Percentiles rank a stretch among this genome's conserved stretches.
These are phyloP conservation scores for Parastagonospora nodorum DNA, from an alignment of 2,329 filamentous ascomycete genomes.

Conservation along the genomic window DNA sequence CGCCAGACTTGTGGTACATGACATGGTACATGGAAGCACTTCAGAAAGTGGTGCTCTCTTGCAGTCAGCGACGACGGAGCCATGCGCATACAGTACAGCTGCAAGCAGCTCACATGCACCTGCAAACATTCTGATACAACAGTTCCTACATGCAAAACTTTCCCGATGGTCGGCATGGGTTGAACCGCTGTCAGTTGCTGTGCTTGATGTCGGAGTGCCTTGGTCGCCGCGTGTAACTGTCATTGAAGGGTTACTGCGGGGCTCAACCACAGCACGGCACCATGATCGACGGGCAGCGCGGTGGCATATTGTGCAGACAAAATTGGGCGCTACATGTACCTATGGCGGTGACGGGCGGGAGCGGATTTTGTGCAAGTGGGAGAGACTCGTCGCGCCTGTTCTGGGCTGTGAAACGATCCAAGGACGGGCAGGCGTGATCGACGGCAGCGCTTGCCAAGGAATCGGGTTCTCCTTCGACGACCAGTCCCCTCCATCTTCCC, in stretches of 20 bases:
- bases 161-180: no score
- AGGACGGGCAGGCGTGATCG: slow-evolving; percentile 33
- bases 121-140: no score
- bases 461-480: slow-evolving; percentile 25
- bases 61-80: no score
- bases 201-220: neutral
- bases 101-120: no score
- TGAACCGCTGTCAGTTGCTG: no score
- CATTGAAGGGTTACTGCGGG: slow-evolving; percentile 24
- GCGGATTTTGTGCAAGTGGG: slow-evolving; percentile 10
- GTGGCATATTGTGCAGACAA: neutral
- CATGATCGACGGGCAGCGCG: neutral
- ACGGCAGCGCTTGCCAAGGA: slow-evolving; percentile 23
- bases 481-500: slow-evolving; percentile 32
- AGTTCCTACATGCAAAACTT: no score
- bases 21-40: no score
- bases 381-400: slow-evolving; percentile 23
- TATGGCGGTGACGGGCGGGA: slow-evolving; percentile 14
- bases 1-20: no score
- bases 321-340: slow-evolving; percentile 1
- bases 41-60: no score
- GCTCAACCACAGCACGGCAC: neutral
- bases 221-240: slow-evolving; percentile 14
- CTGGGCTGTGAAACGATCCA: slow-evolving; percentile 32
- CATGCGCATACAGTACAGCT: no score